Conservation (phyloP, 768 basidiomycete species). For the Auriscalpium microsporum region DNA sequence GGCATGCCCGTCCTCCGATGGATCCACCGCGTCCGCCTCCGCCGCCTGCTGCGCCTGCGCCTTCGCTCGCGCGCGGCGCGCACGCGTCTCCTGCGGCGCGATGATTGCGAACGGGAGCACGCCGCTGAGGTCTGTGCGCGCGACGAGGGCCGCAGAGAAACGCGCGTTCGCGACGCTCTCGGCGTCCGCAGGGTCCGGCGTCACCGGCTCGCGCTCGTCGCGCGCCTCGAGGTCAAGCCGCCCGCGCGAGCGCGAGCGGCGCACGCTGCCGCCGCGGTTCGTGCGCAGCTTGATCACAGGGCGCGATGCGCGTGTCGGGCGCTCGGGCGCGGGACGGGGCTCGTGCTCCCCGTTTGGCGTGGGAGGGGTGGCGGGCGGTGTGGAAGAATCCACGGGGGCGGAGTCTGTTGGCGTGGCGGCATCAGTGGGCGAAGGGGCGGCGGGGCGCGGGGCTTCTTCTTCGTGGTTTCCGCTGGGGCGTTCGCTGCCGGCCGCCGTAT, state of each 20-base stretch:
- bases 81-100: constrained; percentile 51
- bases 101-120: constrained; percentile 76
- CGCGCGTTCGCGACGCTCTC: constrained; percentile 71
- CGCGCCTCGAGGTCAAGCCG: constrained; percentile 52
- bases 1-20: constrained; percentile 38
- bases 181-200: constrained; percentile 49
- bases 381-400: constrained; percentile 14
- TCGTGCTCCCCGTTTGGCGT: no score
- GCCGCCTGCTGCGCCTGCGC: constrained; percentile 17
- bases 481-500: not conserved
- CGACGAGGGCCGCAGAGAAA: constrained; percentile 63
- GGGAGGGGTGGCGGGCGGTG: no score
- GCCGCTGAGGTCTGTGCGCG: constrained; percentile 47
- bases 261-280: constrained; percentile 33
- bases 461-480: constrained; percentile 16
- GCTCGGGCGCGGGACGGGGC: constrained; percentile 16
- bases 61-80: constrained; percentile 24
- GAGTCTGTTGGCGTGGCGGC: constrained; percentile 32
- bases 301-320: constrained; percentile 51
- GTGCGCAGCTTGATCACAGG: constrained; percentile 67
- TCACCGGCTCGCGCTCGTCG: constrained; percentile 47
- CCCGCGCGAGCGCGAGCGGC: constrained; percentile 65
- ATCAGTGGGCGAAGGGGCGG: not conserved
- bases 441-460: constrained; percentile 15
- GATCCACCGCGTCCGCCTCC: constrained; percentile 21